Percentiles rank a stretch among this genome's conserved stretches.
phyloP scores from a whole-genome alignment of 75 land plant species.

The Pinus tabuliformis region DNA sequence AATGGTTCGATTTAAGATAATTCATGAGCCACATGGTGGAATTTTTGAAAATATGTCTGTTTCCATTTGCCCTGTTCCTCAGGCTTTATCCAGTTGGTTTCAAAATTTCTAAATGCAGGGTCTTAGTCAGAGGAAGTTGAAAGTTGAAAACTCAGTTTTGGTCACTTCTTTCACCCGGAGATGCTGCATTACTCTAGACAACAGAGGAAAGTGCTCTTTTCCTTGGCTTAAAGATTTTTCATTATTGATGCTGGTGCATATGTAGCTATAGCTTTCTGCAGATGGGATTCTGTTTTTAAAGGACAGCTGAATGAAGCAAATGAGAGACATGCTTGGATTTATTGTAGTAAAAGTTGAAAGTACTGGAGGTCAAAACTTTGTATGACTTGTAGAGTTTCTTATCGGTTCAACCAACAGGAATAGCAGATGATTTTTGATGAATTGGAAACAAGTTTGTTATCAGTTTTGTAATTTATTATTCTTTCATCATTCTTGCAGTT shows the following conservation, averaged over 20 bases:
- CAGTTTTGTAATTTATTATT: conserved; percentile 2
- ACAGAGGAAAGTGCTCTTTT: neutral
- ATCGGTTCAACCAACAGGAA: neutral
- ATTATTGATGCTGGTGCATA: neutral
- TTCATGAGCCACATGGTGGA: neutral
- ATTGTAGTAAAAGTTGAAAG: neutral
- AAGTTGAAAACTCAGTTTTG: conserved; percentile 1
- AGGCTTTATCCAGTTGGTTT: neutral
- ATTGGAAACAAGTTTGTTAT: conserved; percentile 3
- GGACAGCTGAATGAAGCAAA: neutral
- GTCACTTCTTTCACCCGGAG: neutral
- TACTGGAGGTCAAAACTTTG: neutral
- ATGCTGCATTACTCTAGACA: neutral
- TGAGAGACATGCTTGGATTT: neutral
- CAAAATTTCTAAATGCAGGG: neutral
- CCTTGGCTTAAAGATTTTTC: neutral
- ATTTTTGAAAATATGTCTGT: neutral
- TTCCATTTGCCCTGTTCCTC: neutral
- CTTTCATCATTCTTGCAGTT: neutral
- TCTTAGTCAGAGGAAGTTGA: neutral
- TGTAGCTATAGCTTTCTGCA: neutral
- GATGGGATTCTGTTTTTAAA: neutral
- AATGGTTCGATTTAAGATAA: neutral
- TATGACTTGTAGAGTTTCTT: neutral
- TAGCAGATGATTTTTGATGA: neutral